Conservation (phyloP, 1,284 basidiomycete species). For the Volvariella volvacea region DNA sequence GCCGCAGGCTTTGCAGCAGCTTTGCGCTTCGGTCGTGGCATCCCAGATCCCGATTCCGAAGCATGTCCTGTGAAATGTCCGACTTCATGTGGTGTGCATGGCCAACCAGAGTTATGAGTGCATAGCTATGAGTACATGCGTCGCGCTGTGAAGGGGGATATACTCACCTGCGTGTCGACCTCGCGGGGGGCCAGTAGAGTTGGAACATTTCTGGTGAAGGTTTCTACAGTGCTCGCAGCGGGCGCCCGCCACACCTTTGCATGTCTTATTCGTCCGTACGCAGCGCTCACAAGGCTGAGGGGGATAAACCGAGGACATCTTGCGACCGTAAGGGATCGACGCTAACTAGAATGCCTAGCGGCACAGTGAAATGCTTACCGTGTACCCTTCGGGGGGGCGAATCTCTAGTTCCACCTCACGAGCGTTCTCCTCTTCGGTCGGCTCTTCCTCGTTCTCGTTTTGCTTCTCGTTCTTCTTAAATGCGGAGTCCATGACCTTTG, state of each 20-base stretch:
- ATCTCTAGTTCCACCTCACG: slow-evolving; percentile 16
- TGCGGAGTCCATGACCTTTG: slow-evolving; percentile 22
- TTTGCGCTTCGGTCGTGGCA: slow-evolving; percentile 17
- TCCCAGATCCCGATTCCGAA: slow-evolving; percentile 8
- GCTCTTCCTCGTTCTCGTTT: slow-evolving; percentile 9
- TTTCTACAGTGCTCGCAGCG: slow-evolving; percentile 36
- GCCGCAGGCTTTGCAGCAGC: slow-evolving; percentile 7
- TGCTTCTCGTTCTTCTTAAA: slow-evolving; percentile 20
- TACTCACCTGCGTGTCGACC: slow-evolving; percentile 27
- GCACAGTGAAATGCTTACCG: slow-evolving; percentile 14
- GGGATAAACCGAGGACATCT: slow-evolving; percentile 26
- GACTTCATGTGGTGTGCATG: slow-evolving; percentile 7
- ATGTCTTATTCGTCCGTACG: slow-evolving; percentile 29
- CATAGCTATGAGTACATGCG: slow-evolving; percentile 2
- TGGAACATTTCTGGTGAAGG: slow-evolving; percentile 36
- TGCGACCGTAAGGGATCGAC: slow-evolving; percentile 3
- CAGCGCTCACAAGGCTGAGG: slow-evolving; percentile 35
- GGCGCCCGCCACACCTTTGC: slow-evolving; percentile 31
- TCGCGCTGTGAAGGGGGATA: neutral
- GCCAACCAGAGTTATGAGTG: no score
- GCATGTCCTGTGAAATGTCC: slow-evolving; percentile 8
- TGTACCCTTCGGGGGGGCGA: slow-evolving; percentile 20
- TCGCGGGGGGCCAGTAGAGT: slow-evolving; percentile 31
- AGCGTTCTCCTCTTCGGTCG: slow-evolving; percentile 13
- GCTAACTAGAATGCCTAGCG: slow-evolving; percentile 12